Evolutionary conservation across 805 yeast species (phyloP).

Genomic region (Starmerella vaccinii): DNA sequence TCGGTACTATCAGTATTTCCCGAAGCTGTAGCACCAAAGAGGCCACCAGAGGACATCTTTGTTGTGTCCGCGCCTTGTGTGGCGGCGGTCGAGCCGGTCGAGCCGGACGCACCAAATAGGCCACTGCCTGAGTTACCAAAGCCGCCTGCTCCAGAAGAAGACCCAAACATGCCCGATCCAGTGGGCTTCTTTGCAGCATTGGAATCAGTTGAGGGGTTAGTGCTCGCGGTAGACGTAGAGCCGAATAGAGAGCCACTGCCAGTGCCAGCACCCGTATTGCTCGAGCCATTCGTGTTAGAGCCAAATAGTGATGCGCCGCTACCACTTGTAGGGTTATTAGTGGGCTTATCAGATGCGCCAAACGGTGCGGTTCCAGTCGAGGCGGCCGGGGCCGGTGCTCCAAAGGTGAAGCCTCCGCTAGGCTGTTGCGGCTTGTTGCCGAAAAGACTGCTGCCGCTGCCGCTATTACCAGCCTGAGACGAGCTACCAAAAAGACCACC

Average conservation of each 20-base stretch:
- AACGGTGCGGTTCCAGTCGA: background rate
- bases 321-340: slow-evolving; percentile 11
- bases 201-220: background rate
- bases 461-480: background rate
- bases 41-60: slow-evolving; percentile 13
- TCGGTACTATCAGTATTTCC: background rate
- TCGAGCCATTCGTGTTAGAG: background rate
- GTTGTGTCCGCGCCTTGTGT: background rate
- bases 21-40: slow-evolving; percentile 14
- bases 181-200: background rate
- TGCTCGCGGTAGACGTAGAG: background rate
- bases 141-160: background rate
- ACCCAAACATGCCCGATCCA: slow-evolving; percentile 4
- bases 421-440: slow-evolving; percentile 2
- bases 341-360: background rate
- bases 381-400: slow-evolving; percentile 2
- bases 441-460: slow-evolving; percentile 10
- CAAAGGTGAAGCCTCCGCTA: slow-evolving; percentile 1
- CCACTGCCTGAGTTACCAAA: background rate
- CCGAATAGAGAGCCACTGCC: slow-evolving; percentile 9
- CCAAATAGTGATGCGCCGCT: slow-evolving; percentile 8
- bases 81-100: background rate
- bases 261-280: slow-evolving; percentile 7
- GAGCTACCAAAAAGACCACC: slow-evolving; percentile 1
- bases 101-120: background rate